Base-by-base conservation (phyloP, 2,329 filamentous ascomycete genomes). In the Pseudogymnoascus sp. region DNA sequence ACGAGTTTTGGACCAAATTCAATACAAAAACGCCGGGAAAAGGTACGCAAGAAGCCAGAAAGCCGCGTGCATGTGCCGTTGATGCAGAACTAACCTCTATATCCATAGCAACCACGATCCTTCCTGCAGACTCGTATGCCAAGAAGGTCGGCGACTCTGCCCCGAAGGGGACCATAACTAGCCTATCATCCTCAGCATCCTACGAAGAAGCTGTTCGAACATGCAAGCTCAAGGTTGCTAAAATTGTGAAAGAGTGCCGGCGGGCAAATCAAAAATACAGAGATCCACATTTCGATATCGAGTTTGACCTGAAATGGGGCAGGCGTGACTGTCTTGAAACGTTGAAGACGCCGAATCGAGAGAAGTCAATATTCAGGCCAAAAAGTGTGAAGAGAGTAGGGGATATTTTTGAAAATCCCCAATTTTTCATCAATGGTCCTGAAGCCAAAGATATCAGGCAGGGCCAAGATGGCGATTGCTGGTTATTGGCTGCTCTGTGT, bases 261-360 rank as follows among this genome's bases (percentile, higher is more conserved):
- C 83, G 89, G 7, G 79, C 91, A 63, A 96, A 96, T 74, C 88
- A 91, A 70, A 93, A 91, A 74, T 96, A 96, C 72, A 84, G 88
- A 14, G 91, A 96, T 71, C 84, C 87, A n/a, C 86, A 95, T 73
- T 96, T 96, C 72, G 89, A 96, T 72, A 85, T 96, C 61, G 91
- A 95, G 71, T 78, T 84, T 38, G 90, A 93, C 72, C 79, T 92
- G 66, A 89, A 90, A 75, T 78, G 78, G 38, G 75, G 77, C n/a
- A 75, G 72, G 5, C 76, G 77, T 43, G 80, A 85, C 69, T 84
- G 80, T 77, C 37, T 76, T 81, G 19, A 71, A 78, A 81, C 68
- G 50, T 63, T 60, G 22, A 41, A 26, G 35, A 38, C 22, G 12
- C 59, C 61, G 56, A 11, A 61, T 46, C 31, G 69, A 68, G 19